Evolutionary conservation across 2,329 filamentous ascomycete species (phyloP), one percentile per base, ranked within the genome.

Genomic region (Drechslera avenae): DNA sequence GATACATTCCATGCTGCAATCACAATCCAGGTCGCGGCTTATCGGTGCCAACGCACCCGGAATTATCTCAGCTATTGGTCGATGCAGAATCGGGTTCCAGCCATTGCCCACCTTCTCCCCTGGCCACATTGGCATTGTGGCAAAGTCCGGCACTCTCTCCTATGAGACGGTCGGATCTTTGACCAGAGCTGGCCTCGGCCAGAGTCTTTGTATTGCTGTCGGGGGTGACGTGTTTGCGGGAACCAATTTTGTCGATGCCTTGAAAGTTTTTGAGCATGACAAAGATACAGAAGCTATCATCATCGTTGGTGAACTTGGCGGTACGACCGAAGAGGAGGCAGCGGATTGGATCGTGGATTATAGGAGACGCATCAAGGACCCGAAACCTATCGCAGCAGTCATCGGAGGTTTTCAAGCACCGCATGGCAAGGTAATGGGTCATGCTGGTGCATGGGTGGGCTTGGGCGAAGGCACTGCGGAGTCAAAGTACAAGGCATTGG

Each of bases 1-100:
- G 74, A 83, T 89, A 43, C 86, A 90, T 43, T 85, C 86, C 18
- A 85, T 90, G 40, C 79, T 92, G 4, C 79, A 83, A 54, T 88
- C 87, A 0, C 89, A 92, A 66, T 86, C 81, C 1, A 87, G 83
- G 59, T 89, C 87, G 0, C 79, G 89, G 5, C 79, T 93, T 0
- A 87, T 93, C 0, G 89, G 89, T 1, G 87, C 89, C n/a, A 93
- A 92, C 67, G 88, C 87, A 16, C 88, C 89, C 0, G 89, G 89
- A 0, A 91, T 93, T 54, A 90, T 92, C 49, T 88, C 87, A 3
- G 86, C 88, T 0, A 81, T 86, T 17, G 86, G 85, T 2, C 83
- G 80, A 62, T 92, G 89, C 60, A 79, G 85, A 36, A 85, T 88
- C 66, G 89, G 89, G 0, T 91, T 92, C 67, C 88, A 91, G 69